phyloP scores from a whole-genome alignment of 1,139 yeast genomes.

The Debaryomyces robertsiae region DNA sequence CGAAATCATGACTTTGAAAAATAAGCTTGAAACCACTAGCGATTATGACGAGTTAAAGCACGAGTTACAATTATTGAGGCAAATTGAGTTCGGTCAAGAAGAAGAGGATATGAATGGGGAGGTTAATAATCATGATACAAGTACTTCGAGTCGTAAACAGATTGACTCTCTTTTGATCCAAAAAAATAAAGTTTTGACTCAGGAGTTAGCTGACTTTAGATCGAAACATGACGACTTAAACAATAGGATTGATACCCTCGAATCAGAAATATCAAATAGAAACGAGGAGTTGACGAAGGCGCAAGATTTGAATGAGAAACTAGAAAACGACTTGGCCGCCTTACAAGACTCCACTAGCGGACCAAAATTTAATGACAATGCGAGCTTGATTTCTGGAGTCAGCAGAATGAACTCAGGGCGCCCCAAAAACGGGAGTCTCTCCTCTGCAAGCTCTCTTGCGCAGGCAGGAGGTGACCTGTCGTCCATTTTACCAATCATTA shows the following conservation, averaged over 20 bases:
- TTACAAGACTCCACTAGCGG: conserved; percentile 46
- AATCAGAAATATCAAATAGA: conserved; percentile 38
- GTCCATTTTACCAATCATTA: conserved; percentile 80
- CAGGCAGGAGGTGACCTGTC: conserved; percentile 27
- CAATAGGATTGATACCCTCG: conserved; percentile 42
- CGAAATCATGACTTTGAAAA: conserved; percentile 55
- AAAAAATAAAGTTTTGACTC: conserved; percentile 61
- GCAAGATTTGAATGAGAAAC: conserved; percentile 52
- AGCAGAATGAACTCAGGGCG: conserved; percentile 44
- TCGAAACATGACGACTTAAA: conserved; percentile 49
- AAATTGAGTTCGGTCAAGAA: conserved; percentile 68
- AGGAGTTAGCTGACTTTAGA: conserved; percentile 60
- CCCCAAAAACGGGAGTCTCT: conserved; percentile 38
- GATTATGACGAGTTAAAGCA: conserved; percentile 80
- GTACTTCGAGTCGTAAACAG: conserved; percentile 21
- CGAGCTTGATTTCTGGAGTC: conserved; percentile 67
- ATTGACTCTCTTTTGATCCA: conserved; percentile 55
- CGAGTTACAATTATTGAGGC: conserved; percentile 71
- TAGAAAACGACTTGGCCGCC: conserved; percentile 70
- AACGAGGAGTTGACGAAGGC: conserved; percentile 37
- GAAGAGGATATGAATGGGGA: conserved; percentile 25
- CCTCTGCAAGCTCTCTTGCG: conserved; percentile 38
- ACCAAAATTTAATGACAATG: conserved; percentile 57
- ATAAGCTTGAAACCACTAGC: conserved; percentile 45
- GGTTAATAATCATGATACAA: conserved; percentile 16